phyloP scores from a whole-genome alignment of 129 eudicot species.

The Flaveria bidentis region DNA sequence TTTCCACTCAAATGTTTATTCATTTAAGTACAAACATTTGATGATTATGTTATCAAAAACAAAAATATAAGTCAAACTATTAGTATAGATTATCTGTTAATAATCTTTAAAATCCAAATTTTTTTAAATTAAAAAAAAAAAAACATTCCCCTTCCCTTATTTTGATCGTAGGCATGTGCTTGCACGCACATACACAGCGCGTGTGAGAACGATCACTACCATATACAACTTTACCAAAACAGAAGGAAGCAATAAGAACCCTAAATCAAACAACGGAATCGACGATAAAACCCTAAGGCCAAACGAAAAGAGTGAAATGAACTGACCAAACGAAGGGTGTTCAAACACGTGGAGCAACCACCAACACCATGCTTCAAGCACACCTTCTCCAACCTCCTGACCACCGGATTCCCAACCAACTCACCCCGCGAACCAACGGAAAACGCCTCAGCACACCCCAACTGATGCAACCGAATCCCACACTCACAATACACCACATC shows the following conservation, averaged over 20 bases:
- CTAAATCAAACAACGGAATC: neutral
- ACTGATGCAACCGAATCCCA: constrained; percentile 70
- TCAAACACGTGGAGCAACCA: constrained; percentile 76
- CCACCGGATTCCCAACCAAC: constrained; percentile 52
- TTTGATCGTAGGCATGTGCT: neutral
- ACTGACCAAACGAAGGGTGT: constrained; percentile 56
- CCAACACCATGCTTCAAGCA: constrained; percentile 51
- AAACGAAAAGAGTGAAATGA: neutral
- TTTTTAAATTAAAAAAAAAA: too few relatives aligned
- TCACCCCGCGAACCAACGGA: constrained; percentile 44
- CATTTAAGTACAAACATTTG: too few relatives aligned
- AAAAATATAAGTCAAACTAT: too few relatives aligned
- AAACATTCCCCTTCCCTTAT: too few relatives aligned
- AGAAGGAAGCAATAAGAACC: neutral
- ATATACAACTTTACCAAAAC: neutral
- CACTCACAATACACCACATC: constrained; percentile 86
- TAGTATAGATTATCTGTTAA: too few relatives aligned
- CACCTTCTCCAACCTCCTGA: constrained; percentile 54
- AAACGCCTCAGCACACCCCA: constrained; percentile 73
- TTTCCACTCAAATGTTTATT: too few relatives aligned
- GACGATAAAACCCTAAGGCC: too few relatives aligned
- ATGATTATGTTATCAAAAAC: too few relatives aligned
- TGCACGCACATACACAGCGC: neutral
- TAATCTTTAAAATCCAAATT: too few relatives aligned
- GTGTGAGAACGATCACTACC: too few relatives aligned